A percentile compares a stretch with the other conserved stretches of the same genome.
These are phyloP conservation scores for Vigna trinervia DNA, from an alignment of 306 rosid genomes.

Conservation along the genomic window DNA sequence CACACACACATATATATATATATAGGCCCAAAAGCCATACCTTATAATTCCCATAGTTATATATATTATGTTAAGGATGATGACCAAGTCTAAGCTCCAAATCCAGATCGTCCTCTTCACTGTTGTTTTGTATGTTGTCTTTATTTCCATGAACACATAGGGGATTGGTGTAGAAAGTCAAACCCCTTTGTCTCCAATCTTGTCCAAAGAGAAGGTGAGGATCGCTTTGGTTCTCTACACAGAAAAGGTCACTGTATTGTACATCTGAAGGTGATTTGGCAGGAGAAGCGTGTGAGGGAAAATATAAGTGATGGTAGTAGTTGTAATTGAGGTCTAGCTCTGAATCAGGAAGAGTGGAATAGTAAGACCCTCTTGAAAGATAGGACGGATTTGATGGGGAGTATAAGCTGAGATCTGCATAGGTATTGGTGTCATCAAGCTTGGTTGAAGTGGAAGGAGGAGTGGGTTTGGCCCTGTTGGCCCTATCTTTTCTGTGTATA, in stretches of 20 bases:
- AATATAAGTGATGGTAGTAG: slow-evolving; percentile 49
- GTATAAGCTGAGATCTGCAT: slow-evolving; percentile 48
- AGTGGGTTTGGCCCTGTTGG: slow-evolving; percentile 49
- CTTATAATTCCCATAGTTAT: too few species aligned
- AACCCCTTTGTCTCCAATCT: slow-evolving; percentile 57
- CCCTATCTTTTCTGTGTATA: slow-evolving; percentile 83
- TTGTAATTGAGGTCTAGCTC: slow-evolving; percentile 43
- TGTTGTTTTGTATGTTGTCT: slow-evolving; percentile 44
- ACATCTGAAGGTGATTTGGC: slow-evolving; percentile 43
- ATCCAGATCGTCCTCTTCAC: slow-evolving; percentile 64
- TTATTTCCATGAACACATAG: slow-evolving; percentile 35
- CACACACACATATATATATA: not conserved
- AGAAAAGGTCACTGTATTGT: slow-evolving; percentile 40
- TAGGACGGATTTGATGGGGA: slow-evolving; percentile 47
- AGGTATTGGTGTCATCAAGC: not conserved
- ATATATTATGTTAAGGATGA: slow-evolving; percentile 52
- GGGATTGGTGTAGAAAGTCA: slow-evolving; percentile 51
- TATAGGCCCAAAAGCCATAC: too few species aligned
- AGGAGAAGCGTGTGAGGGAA: slow-evolving; percentile 49
- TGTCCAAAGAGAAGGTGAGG: slow-evolving; percentile 45
- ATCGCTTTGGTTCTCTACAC: slow-evolving; percentile 45
- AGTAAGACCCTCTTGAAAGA: slow-evolving; percentile 37
- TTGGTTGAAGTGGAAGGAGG: slow-evolving; percentile 54
- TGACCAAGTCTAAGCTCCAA: slow-evolving; percentile 95
- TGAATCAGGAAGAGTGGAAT: slow-evolving; percentile 30